Evolutionary conservation across 2,329 filamentous ascomycete species (phyloP).

Genomic region (Sclerotinia sclerotiorum): DNA sequence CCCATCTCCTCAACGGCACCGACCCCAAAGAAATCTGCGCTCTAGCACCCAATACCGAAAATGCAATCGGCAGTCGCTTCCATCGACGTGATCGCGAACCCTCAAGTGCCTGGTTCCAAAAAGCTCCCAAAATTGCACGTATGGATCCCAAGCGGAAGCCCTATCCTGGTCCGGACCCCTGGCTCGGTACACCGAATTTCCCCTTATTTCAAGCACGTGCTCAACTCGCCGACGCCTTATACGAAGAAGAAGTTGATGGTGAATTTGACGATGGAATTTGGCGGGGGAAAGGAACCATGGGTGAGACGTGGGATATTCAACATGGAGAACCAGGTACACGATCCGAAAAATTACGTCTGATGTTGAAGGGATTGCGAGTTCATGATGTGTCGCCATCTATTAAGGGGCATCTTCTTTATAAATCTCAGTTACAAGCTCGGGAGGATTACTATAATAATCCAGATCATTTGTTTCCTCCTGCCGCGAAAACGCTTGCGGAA

Average conservation of each 20-base stretch:
- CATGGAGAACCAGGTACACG: too few species aligned
- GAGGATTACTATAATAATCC: fast-evolving
- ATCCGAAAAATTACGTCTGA: too few species aligned
- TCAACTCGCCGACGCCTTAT: neutral
- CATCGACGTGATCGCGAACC: neutral
- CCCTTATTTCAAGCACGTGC: neutral
- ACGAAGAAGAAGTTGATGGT: neutral
- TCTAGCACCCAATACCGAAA: neutral
- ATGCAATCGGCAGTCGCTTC: neutral
- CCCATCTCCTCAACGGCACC: neutral
- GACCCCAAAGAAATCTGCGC: neutral
- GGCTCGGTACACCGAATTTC: fast-evolving
- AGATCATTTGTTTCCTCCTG: neutral
- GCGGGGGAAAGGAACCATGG: neutral
- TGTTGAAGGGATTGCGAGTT: too few species aligned
- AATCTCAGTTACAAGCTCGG: neutral
- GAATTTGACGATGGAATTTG: too few species aligned
- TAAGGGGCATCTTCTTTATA: too few species aligned
- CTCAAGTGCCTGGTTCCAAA: neutral
- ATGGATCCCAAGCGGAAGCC: fast-evolving
- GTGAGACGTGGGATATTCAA: too few species aligned
- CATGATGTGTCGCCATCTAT: too few species aligned
- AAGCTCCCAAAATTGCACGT: neutral
- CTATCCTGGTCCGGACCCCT: neutral
- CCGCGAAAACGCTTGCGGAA: fast-evolving